These are phyloP conservation scores for Cryptococcus hybrid DNA, from an alignment of 1,284 basidiomycete genomes.

Conservation along the genomic window DNA sequence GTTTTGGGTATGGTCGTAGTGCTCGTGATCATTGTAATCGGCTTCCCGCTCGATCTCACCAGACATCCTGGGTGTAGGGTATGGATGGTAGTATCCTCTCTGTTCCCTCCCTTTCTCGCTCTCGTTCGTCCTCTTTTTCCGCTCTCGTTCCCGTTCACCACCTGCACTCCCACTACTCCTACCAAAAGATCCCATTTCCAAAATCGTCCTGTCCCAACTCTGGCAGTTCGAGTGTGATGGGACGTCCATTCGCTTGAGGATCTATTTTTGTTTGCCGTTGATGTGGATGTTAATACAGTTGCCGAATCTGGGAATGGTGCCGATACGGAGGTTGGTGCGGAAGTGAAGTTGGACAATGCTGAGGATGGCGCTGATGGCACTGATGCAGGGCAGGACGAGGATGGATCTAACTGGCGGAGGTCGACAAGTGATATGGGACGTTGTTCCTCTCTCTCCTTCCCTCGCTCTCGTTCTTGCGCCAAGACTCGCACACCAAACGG, in stretches of 20 bases:
- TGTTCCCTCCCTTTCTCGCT: no score
- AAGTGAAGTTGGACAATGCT: no score
- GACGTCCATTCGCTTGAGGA: neutral
- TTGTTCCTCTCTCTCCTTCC: neutral
- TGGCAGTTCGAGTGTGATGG: neutral
- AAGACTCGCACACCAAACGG: neutral
- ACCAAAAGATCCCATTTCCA: neutral
- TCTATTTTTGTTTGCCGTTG: neutral
- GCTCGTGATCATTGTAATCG: no score
- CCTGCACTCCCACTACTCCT: neutral
- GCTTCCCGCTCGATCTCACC: no score
- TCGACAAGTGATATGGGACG: no score
- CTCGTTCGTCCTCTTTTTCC: neutral
- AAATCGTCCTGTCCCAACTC: neutral
- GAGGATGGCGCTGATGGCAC: no score
- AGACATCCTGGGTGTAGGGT: no score
- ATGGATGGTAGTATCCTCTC: no score
- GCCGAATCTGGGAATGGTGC: neutral
- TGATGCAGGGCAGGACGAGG: no score
- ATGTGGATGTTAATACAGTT: neutral
- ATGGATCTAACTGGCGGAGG: no score
- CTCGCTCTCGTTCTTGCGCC: neutral
- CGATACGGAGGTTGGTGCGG: no score
- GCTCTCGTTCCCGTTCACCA: neutral
- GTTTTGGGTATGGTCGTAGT: no score